Evolutionary conservation across 371 early-diverging fungal species (phyloP).

Genomic region (Smittium mucronatum): DNA sequence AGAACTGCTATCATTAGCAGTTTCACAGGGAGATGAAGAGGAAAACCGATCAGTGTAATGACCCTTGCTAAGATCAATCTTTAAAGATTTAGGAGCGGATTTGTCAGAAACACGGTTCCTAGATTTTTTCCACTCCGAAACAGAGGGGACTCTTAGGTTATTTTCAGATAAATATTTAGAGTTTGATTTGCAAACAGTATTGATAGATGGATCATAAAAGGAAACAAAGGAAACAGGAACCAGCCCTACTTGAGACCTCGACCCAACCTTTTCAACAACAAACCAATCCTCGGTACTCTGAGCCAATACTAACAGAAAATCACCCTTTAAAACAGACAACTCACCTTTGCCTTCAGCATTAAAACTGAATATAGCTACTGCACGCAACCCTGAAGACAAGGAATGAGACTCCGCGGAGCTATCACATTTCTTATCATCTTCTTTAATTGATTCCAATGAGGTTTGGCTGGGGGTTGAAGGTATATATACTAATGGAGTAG

Average conservation of each 20-base stretch:
- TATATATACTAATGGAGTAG: not conserved
- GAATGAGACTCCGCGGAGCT: not conserved
- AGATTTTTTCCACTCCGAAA: constrained; percentile 55
- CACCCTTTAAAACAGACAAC: constrained; percentile 54
- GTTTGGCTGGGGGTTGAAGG: not conserved
- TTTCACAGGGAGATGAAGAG: constrained; percentile 3
- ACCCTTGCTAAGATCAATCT: constrained; percentile 11
- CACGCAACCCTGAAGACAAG: constrained; percentile 19
- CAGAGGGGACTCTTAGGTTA: constrained; percentile 42
- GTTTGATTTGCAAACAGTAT: constrained; percentile 42
- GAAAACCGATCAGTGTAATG: not conserved
- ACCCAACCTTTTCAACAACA: constrained; percentile 56
- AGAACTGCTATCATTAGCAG: constrained; percentile 15
- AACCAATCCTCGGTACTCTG: constrained; percentile 71
- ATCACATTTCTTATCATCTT: not conserved
- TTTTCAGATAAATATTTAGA: constrained; percentile 37
- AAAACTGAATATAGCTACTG: constrained; percentile 63
- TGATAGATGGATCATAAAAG: constrained; percentile 51
- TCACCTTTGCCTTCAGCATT: constrained; percentile 63
- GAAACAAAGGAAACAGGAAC: constrained; percentile 68
- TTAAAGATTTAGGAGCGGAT: constrained; percentile 15
- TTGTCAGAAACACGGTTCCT: constrained; percentile 15
- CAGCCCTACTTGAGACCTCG: constrained; percentile 56
- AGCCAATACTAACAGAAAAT: constrained; percentile 63
- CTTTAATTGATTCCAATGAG: not conserved